Percentiles rank a stretch among this genome's conserved stretches.
phyloP scores from a whole-genome alignment of 2,329 filamentous ascomycete genomes.

The Colletotrichum eleusines region DNA sequence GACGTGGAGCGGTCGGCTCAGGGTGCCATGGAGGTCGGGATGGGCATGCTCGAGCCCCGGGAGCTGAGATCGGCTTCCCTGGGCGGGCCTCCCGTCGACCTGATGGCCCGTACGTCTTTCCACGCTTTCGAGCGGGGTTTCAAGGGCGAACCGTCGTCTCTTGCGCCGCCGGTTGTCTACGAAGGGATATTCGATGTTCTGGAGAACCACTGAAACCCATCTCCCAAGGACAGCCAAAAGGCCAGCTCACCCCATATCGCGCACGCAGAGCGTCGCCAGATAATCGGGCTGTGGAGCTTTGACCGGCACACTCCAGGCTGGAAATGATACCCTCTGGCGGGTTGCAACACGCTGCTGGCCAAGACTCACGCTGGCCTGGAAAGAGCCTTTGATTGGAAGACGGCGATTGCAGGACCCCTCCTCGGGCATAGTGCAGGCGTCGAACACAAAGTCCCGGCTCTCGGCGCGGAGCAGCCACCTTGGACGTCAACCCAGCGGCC shows the following conservation, averaged over 20 bases:
- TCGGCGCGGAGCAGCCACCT: neutral
- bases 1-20: constrained; percentile 33
- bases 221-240: too few relatives aligned
- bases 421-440: neutral
- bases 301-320: neutral
- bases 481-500: neutral
- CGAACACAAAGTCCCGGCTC: neutral
- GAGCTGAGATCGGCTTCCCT: constrained; percentile 23
- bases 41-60: constrained; percentile 36
- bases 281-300: neutral
- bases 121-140: constrained; percentile 15
- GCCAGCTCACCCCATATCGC: neutral
- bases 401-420: neutral
- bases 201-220: constrained; percentile 20
- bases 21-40: constrained; percentile 27
- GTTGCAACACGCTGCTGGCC: neutral
- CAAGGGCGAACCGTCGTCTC: constrained; percentile 16
- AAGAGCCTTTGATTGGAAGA: neutral
- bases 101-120: neutral
- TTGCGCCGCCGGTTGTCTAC: constrained; percentile 12
- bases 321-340: neutral
- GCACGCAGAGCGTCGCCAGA: neutral
- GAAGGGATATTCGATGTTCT: constrained; percentile 39
- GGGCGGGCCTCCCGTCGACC: neutral
- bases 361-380: neutral